Conservation (phyloP, 2,329 filamentous ascomycete species). For the Aspergillus quadrilineatus region DNA sequence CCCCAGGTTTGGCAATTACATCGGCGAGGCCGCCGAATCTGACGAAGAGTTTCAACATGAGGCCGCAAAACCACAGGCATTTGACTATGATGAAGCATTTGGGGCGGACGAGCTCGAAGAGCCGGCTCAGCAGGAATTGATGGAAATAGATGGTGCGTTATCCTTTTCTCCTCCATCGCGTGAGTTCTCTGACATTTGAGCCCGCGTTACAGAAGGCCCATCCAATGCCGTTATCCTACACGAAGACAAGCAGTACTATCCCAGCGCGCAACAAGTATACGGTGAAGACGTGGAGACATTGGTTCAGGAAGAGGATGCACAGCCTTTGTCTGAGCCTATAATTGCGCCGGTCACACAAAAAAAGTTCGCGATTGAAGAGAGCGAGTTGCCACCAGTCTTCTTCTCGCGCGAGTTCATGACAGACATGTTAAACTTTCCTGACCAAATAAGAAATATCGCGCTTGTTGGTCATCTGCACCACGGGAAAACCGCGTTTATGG, state of each 20-base stretch:
- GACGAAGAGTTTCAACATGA: constrained; percentile 80
- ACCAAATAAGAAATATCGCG: constrained; percentile 90
- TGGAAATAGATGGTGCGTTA: constrained; percentile 79
- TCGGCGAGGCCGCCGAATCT: constrained; percentile 86
- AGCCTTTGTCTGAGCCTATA: constrained; percentile 87
- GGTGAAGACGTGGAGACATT: constrained; percentile 91
- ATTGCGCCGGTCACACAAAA: constrained; percentile 90
- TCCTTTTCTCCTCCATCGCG: not conserved
- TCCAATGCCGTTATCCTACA: constrained; percentile 97
- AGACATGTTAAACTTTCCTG: constrained; percentile 92
- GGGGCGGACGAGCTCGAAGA: constrained; percentile 62
- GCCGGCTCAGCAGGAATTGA: constrained; percentile 74
- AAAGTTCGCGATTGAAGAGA: constrained; percentile 93
- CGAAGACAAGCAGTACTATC: constrained; percentile 99
- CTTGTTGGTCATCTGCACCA: constrained; percentile 92
- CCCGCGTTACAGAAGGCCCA: constrained; percentile 66
- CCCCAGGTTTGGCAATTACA: constrained; percentile 91
- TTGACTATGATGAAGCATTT: constrained; percentile 71
- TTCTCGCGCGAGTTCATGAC: constrained; percentile 91
- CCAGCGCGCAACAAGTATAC: constrained; percentile 94
- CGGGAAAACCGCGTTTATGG: constrained; percentile 97
- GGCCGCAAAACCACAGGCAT: constrained; percentile 74
- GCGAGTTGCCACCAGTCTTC: constrained; percentile 81
- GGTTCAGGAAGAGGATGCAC: constrained; percentile 95
- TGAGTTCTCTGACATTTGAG: constrained; percentile 1